phyloP scores from a whole-genome alignment of 768 basidiomycete species.

The Lactifluus echinatus region DNA sequence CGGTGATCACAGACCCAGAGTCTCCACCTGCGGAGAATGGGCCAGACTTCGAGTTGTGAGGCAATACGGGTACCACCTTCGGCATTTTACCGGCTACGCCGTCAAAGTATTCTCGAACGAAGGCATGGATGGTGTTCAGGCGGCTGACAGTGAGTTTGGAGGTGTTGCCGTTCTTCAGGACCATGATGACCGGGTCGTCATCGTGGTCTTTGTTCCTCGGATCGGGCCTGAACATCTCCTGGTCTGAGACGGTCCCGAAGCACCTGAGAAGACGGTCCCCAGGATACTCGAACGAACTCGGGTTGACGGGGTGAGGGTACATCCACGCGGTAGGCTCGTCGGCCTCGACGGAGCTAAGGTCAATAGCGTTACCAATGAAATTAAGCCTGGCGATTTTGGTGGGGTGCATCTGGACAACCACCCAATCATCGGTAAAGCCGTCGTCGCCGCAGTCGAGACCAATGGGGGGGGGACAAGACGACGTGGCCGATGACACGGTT shows the following conservation, averaged over 20 bases:
- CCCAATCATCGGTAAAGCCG: not conserved
- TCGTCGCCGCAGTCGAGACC: not conserved
- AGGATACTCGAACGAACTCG: not conserved
- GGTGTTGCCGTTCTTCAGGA: conserved; percentile 18
- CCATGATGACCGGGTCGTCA: not conserved
- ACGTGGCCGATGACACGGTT: not conserved
- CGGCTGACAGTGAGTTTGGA: conserved; percentile 20
- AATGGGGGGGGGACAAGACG: not conserved
- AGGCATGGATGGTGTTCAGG: conserved; percentile 16
- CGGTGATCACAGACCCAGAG: not conserved
- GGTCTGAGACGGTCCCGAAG: not conserved
- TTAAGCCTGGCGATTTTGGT: not conserved
- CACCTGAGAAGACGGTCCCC: not conserved
- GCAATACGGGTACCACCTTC: conserved; percentile 14
- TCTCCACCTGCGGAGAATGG: conserved; percentile 2
- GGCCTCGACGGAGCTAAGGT: not conserved
- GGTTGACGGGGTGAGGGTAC: not conserved
- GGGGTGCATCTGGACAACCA: not conserved
- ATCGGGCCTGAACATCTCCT: no score
- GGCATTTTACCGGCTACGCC: not conserved
- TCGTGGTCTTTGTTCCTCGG: no score
- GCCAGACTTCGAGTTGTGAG: conserved; percentile 9
- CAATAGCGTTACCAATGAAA: not conserved
- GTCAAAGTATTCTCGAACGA: not conserved
- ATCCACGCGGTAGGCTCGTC: not conserved